Evolutionary conservation across 2,329 filamentous ascomycete genomes (phyloP), one percentile per base, ranked within the genome.

Genomic region (Pseudocercospora eumusae): DNA sequence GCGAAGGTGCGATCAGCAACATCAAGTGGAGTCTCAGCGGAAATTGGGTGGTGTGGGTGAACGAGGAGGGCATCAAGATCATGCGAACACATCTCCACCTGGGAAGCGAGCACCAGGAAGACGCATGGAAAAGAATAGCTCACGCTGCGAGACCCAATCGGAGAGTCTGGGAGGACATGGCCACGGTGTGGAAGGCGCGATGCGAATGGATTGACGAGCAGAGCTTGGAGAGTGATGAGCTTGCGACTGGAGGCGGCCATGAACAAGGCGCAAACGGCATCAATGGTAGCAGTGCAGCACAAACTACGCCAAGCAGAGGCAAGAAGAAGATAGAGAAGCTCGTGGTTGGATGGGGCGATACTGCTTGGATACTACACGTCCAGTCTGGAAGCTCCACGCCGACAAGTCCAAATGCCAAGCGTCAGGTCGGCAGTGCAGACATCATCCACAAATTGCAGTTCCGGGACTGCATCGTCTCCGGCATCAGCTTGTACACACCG

Each of bases 21-120:
- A 95, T 99, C 72, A 93, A 96, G 75, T 99, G 93, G 92, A 98
- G 93, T 0, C 75, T 93, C 44, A 93, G 92, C 0, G 93, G 95
- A 0, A 95, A 90, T 77, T 98, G 93, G 72, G 90, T 97, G 0
- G 91, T 88, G 0, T 99, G 95, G 95, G 84, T 96, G 44, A 99
- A 98, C 71, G 95, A 99, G 76, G 89, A 96, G 71, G 95, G 95
- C 3, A 96, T 98, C 74, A 97, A 97, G 75, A 95, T 99, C 64
- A 98, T 98, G 93, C 86, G 95, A 40, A 92, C 92, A 4, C 91
- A 95, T 73, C 74, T 96, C 20, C 86, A 93, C 68, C 82, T 97
- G 4, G 91, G 96, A 5, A 87, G 82, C 65, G 83, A 83, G 11
- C 89, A 96, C 71, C 80, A 84, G 1, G 93, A 97, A 15, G 88